Percentiles rank a stretch among this genome's conserved stretches.
These are phyloP conservation scores for Ceratocystis lukuohia DNA, from an alignment of 2,329 filamentous ascomycete species.

Conservation along the genomic window DNA sequence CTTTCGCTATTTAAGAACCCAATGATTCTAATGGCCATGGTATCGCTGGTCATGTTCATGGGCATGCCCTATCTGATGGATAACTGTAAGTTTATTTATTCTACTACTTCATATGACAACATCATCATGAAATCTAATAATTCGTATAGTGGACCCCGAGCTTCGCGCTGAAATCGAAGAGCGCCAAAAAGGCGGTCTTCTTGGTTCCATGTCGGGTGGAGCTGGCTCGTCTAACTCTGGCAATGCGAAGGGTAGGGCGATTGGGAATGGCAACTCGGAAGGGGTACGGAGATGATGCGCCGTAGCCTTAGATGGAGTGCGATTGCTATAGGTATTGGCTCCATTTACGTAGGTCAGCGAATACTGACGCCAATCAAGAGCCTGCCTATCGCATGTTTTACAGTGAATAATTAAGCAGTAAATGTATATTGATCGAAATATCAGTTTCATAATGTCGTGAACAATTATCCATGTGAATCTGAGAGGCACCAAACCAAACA, in stretches of 20 bases:
- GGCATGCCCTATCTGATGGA: slow-evolving; percentile 93
- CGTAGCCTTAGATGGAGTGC: not conserved
- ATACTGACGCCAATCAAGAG: not conserved
- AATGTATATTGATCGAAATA: not conserved
- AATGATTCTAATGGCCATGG: slow-evolving; percentile 85
- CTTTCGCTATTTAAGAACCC: slow-evolving; percentile 78
- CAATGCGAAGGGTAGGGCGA: slow-evolving; percentile 29
- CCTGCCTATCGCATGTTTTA: not conserved
- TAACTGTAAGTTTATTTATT: slow-evolving; percentile 55
- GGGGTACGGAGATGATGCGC: slow-evolving; percentile 28
- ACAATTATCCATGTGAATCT: not conserved
- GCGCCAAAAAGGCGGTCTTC: slow-evolving; percentile 64
- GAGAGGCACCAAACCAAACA: not conserved
- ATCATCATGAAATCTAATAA: slow-evolving; percentile 18
- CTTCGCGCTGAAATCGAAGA: slow-evolving; percentile 85
- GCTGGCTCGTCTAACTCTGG: slow-evolving; percentile 37
- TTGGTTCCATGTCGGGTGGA: slow-evolving; percentile 46
- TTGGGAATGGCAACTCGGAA: slow-evolving; percentile 26
- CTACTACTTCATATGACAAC: not conserved
- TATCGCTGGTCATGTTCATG: slow-evolving; percentile 70
- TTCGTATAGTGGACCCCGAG: slow-evolving; percentile 76
- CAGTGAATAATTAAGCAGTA: not conserved
- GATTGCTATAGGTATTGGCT: not conserved
- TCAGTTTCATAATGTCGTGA: not conserved
- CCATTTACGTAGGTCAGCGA: not conserved